Conservation (phyloP, 2,329 filamentous ascomycete genomes). For the Colletotrichum tofieldiae region DNA sequence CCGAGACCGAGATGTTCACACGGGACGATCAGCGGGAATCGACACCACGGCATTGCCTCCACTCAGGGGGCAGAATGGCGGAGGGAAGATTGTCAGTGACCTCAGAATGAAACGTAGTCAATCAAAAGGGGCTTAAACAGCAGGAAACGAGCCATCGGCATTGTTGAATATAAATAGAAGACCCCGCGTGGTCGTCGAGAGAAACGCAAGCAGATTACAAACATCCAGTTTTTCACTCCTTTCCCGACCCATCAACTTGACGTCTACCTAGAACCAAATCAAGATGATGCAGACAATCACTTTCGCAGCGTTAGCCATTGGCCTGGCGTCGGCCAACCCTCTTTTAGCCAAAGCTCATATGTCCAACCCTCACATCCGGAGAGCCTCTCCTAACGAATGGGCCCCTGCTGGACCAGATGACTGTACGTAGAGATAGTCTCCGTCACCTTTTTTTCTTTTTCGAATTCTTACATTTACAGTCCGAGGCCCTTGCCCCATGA, state of each 20-base stretch:
- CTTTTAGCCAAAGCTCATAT: constrained; percentile 19
- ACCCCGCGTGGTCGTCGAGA: neutral
- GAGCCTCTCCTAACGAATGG: constrained; percentile 10
- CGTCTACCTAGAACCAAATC: neutral
- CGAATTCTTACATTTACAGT: constrained; percentile 45
- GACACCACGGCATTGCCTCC: constrained; percentile 1
- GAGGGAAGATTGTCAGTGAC: neutral
- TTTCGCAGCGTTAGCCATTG: constrained; percentile 1
- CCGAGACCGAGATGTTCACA: constrained; percentile 23
- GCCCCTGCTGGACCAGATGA: constrained; percentile 26
- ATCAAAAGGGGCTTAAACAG: neutral
- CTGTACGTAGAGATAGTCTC: neutral
- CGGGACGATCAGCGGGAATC: constrained; percentile 22
- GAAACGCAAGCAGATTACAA: neutral
- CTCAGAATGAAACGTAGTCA: constrained; percentile 6
- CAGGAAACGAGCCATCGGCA: neutral
- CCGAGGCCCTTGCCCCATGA: constrained; percentile 64
- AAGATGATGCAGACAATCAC: constrained; percentile 24
- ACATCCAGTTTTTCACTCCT: constrained; percentile 19
- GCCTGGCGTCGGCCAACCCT: neutral
- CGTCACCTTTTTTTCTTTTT: rapidly evolving
- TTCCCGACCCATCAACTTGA: neutral
- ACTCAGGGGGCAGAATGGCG: neutral
- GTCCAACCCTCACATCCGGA: constrained; percentile 8
- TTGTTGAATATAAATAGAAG: constrained; percentile 27